phyloP scores from a whole-genome alignment of 129 eudicot species.

The Centella asiatica region DNA sequence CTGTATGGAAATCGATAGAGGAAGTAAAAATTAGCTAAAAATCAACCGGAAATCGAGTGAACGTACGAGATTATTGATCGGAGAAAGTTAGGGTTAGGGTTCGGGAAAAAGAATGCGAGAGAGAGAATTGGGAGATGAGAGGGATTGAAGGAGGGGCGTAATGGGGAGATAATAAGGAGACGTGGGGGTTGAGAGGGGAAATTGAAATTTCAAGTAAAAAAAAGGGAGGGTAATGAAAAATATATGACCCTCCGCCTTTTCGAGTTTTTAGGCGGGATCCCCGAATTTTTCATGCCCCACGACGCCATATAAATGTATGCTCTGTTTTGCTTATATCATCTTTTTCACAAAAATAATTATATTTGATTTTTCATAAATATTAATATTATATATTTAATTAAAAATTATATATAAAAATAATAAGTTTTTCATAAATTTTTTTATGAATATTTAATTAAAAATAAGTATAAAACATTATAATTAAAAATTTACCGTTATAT shows the following conservation, averaged over 20 bases:
- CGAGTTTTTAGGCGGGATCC: background rate
- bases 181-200: background rate
- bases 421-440: no score
- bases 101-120: background rate
- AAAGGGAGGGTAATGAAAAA: background rate
- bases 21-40: background rate
- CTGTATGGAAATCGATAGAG: background rate
- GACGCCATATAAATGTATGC: no score
- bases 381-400: no score
- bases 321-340: no score
- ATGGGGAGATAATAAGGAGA: background rate
- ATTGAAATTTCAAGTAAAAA: background rate
- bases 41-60: constrained; percentile 3
- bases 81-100: background rate
- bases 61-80: background rate
- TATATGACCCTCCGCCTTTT: background rate
- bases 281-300: background rate
- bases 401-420: no score
- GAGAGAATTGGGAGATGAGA: background rate
- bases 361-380: no score
- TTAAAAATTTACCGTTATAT: no score
- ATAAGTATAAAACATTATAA: no score
- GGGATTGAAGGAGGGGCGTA: background rate
- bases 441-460: no score
- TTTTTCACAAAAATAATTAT: no score